Base-by-base conservation (phyloP, 2,329 filamentous ascomycete genomes). In the Trichoderma sp. region DNA sequence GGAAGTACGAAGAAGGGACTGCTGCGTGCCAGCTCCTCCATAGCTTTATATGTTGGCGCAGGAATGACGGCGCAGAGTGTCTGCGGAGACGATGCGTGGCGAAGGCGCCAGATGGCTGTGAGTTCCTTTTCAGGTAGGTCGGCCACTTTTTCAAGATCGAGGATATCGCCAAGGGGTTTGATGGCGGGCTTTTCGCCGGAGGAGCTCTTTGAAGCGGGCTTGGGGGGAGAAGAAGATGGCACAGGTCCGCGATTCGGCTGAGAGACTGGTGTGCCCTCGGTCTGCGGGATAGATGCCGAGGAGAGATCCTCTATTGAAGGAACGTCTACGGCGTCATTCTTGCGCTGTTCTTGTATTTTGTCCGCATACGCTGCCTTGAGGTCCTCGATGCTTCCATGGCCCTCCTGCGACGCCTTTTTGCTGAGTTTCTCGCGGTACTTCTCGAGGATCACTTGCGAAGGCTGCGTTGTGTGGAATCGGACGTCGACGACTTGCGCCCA, bases 401-500 rank as follows among this genome's bases (percentile, higher is more conserved):
- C 91, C 80, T 92, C 87, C 83, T 91, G 83, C 79, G 90, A 89
- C 12, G 94, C 95, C 83, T 97, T 98, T 75, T 87, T 84, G 75
- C 92, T 88, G 74, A 99, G 91, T 84, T 97, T 97, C 71, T 91
- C 88, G 76, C 89, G 89, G 85, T 99, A 99, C 82, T 93, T 97
- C 75, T 97, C 94, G 74, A 93, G 80, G 51, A 98, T 85, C 76
- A 87, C 86, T 72, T 89, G 87, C 61, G 91, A 86, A 71, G 89
- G 85, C 72, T 89, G 89, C 18, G 94, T 96, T 73, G 92, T 92
- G 60, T 97, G 88, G 85, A 95, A 97, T 75, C 95, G 93, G 62
- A 97, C 91, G 82, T 98, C 93, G 81, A 97, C 93, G 34, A 98
- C 94, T 78, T 93, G 93, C 2, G 95, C 95, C 92, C 93, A 97